Conservation (phyloP, 495 filamentous ascomycete species). For the Hamigera avellanea region DNA sequence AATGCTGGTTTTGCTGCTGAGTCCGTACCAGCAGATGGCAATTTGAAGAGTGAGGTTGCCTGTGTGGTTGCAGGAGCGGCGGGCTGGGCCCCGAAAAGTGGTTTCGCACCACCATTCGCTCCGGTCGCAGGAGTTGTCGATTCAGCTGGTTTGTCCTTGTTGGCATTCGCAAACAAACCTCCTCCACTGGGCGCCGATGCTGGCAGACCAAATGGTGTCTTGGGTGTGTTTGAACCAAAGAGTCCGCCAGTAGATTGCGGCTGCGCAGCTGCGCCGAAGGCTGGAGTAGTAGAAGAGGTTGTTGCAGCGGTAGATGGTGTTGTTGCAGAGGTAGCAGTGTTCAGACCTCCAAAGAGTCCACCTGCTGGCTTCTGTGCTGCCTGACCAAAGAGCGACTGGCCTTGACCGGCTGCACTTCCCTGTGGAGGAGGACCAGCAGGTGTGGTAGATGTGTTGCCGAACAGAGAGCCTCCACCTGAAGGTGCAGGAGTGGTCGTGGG, state of each 20-base stretch:
- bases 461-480: constrained; percentile 21
- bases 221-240: constrained; percentile 16
- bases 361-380: constrained; percentile 19
- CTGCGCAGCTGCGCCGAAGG: constrained; percentile 18
- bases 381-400: constrained; percentile 18
- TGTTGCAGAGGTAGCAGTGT: constrained; percentile 9
- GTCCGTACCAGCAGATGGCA: constrained; percentile 15
- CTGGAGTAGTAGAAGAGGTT: constrained; percentile 19
- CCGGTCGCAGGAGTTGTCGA: constrained; percentile 24
- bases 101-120: constrained; percentile 12
- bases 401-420: constrained; percentile 15
- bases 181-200: constrained; percentile 17
- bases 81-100: constrained; percentile 19
- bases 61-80: constrained; percentile 11
- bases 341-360: constrained; percentile 21
- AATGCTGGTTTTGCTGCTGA: constrained; percentile 21
- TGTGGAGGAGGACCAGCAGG: constrained; percentile 51
- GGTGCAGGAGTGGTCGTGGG: constrained; percentile 27
- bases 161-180: constrained; percentile 29
- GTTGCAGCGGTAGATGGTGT: constrained; percentile 8
- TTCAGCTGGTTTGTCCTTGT: constrained; percentile 25
- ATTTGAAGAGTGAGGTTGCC: constrained; percentile 28
- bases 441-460: constrained; percentile 46
- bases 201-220: constrained; percentile 21
- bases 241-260: constrained; percentile 18